A percentile compares a stretch with the other conserved stretches of the same genome.
phyloP scores from a whole-genome alignment of 2,329 filamentous ascomycete species.

The Neonectria coccinea region DNA sequence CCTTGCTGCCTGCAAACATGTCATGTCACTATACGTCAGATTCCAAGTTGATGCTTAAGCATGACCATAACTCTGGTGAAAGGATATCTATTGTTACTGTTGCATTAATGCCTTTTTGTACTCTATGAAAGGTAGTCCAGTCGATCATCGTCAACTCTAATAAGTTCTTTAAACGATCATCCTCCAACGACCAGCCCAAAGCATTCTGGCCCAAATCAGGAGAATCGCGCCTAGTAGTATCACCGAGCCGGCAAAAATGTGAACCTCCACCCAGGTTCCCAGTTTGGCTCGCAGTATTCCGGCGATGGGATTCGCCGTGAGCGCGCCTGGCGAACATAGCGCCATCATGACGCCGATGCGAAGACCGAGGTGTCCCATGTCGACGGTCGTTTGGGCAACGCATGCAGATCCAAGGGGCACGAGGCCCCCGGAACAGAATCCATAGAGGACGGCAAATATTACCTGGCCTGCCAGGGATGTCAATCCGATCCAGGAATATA shows the following conservation, averaged over 20 bases:
- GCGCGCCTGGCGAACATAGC: constrained; percentile 42
- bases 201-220: neutral
- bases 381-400: constrained; percentile 47
- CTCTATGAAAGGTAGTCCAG: neutral
- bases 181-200: neutral
- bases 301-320: constrained; percentile 42
- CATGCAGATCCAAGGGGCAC: constrained; percentile 51
- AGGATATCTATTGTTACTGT: constrained; percentile 1
- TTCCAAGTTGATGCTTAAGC: neutral
- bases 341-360: constrained; percentile 51
- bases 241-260: constrained; percentile 12
- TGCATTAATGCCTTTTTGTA: neutral
- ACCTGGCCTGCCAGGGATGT: constrained; percentile 32
- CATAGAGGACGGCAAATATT: constrained; percentile 45
- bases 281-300: constrained; percentile 12
- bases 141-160: neutral
- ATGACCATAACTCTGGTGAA: neutral
- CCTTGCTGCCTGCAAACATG: neutral
- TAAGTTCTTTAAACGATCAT: neutral
- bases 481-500: constrained; percentile 49
- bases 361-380: constrained; percentile 47
- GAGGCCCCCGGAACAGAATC: constrained; percentile 49
- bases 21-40: neutral
- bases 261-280: neutral
- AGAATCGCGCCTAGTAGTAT: neutral